A percentile compares a stretch with the other conserved stretches of the same genome.
Evolutionary conservation across 352 stramenopile species (phyloP).

Genomic region (Globisporangium echinulatum): DNA sequence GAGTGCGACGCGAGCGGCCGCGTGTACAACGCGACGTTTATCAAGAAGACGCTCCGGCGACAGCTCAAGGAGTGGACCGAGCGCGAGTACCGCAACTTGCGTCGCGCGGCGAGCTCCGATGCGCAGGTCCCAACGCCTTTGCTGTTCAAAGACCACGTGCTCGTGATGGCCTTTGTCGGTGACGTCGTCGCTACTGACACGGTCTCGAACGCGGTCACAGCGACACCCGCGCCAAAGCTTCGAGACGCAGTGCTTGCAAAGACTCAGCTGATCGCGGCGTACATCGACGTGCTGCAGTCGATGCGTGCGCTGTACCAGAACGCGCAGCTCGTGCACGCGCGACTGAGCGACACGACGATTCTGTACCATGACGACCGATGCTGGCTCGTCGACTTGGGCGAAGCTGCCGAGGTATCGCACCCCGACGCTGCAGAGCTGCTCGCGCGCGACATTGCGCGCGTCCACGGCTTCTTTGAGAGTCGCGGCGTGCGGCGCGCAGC

Average conservation of each 20-base stretch:
- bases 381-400: conserved; percentile 86
- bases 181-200: conserved; percentile 9
- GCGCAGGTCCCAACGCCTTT: conserved; percentile 31
- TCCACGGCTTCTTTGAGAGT: conserved; percentile 68
- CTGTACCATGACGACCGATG: conserved; percentile 48
- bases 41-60: conserved; percentile 53
- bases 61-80: conserved; percentile 52
- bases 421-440: conserved; percentile 49
- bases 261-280: conserved; percentile 31
- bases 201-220: neutral
- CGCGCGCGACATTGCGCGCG: conserved; percentile 45
- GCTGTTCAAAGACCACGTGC: conserved; percentile 40
- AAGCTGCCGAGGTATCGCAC: conserved; percentile 63
- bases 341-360: conserved; percentile 59
- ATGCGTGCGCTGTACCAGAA: conserved; percentile 44
- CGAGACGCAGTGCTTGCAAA: conserved; percentile 38
- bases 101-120: conserved; percentile 22
- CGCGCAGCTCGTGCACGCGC: conserved; percentile 50
- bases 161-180: conserved; percentile 51
- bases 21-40: conserved; percentile 41
- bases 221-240: conserved; percentile 27
- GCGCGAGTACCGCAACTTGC: conserved; percentile 40
- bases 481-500: conserved; percentile 19
- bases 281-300: conserved; percentile 31
- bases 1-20: conserved; percentile 44